Percentiles rank a stretch among this genome's conserved stretches.
Evolutionary conservation across 2,329 filamentous ascomycete genomes (phyloP).

Genomic region (Fusarium mexicanum): DNA sequence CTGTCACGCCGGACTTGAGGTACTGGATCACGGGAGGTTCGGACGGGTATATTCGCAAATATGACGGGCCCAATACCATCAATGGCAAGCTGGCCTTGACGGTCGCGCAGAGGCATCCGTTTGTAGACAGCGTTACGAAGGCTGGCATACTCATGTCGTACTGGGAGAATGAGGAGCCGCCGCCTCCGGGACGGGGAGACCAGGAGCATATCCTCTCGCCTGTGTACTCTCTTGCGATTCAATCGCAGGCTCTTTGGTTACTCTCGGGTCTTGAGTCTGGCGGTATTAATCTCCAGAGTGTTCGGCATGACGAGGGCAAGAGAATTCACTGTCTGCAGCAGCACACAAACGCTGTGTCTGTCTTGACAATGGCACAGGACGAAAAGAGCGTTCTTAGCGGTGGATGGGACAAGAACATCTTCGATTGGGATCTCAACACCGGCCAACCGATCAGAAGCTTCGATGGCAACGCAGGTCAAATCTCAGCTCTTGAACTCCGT

Average conservation of each 20-base stretch:
- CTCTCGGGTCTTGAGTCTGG: constrained; percentile 91
- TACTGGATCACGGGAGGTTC: constrained; percentile 95
- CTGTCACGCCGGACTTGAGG: constrained; percentile 90
- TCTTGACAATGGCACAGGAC: constrained; percentile 82
- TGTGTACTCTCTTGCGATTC: constrained; percentile 92
- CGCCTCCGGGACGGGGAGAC: constrained; percentile 53
- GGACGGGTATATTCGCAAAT: constrained; percentile 96
- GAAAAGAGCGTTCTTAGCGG: constrained; percentile 90
- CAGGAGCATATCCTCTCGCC: constrained; percentile 79
- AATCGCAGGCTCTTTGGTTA: constrained; percentile 90
- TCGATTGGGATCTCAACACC: constrained; percentile 95
- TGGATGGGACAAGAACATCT: constrained; percentile 94
- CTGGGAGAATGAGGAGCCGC: constrained; percentile 95
- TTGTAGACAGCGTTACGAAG: constrained; percentile 97
- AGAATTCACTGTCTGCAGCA: constrained; percentile 82
- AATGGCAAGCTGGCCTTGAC: constrained; percentile 95
- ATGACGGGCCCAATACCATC: constrained; percentile 93
- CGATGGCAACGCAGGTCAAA: constrained; percentile 80
- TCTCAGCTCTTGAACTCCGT: constrained; percentile 86
- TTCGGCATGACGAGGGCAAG: constrained; percentile 94
- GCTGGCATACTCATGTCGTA: constrained; percentile 94
- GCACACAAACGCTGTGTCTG: constrained; percentile 92
- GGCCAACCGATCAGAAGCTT: constrained; percentile 81
- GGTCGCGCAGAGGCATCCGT: constrained; percentile 94
- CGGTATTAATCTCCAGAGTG: constrained; percentile 90